Evolutionary conservation across 768 basidiomycete genomes (phyloP), one percentile per base, ranked within the genome.

Genomic region (Clitopilus hobsonii): DNA sequence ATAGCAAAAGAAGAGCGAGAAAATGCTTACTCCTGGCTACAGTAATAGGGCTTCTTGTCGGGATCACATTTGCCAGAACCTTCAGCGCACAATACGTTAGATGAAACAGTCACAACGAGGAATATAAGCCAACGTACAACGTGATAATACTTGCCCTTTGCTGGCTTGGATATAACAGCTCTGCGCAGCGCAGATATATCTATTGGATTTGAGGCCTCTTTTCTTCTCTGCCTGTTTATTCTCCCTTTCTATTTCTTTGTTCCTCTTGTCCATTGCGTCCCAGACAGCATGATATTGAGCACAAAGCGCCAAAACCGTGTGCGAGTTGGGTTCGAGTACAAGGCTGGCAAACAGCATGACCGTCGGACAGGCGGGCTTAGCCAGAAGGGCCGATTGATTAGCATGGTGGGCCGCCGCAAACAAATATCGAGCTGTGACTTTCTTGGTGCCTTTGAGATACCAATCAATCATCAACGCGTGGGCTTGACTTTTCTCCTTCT

Each of bases 1-100:
- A n/a, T n/a, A n/a, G n/a, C n/a, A n/a, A n/a, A n/a, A n/a, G n/a
- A 22, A 29, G 13, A 30, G 16, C 6, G 6, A 1, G 28, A 25
- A 24, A 28, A 13, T 10, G 57, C 59, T 59, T 63, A 71, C 60
- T 66, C 63, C 56, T 65, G 66, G 51, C 67, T 65, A 54, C 69
- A 70, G 52, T 70, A 71, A 28, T 60, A 61, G 2, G 69, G 70
- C 45, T 69, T 71, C 57, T 68, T 67, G 49, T 69, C 67, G 3
- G 30, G 22, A 47, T 71, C 69, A 50, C 70, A 69, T 52, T 59
- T 59, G 32, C 68, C 69, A 11, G 65, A 51, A 28, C 69, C 68
- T 68, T 51, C 8, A 6, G 14, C 8, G 16, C 22, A 48, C 52
- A 18, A 38, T 20, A 14, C 49, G 30, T 47, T 53, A 24, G 7